A percentile compares a stretch with the other conserved stretches of the same genome.
phyloP scores from a whole-genome alignment of 495 filamentous ascomycete genomes.

The Podospora sp. region DNA sequence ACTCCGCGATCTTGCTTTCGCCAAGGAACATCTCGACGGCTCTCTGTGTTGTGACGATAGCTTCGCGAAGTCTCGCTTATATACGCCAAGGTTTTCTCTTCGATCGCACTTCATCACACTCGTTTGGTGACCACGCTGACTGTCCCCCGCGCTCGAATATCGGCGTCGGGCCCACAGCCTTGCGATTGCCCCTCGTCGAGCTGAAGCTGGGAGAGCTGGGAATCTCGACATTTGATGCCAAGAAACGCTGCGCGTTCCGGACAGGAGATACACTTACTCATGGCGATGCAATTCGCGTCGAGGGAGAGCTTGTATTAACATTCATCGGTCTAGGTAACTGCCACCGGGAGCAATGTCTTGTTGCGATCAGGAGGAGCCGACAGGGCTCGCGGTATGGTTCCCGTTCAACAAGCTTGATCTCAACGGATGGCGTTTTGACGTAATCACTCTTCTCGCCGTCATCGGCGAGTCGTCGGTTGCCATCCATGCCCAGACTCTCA shows the following conservation, averaged over 20 bases:
- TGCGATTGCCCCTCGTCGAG: background rate
- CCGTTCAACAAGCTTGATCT: slow-evolving; percentile 37
- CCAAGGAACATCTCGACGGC: background rate
- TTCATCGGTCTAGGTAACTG: background rate
- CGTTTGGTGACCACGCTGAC: background rate
- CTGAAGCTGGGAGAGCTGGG: background rate
- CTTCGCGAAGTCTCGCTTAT: background rate
- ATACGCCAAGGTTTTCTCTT: background rate
- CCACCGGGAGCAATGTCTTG: no score
- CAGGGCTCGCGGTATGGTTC: slow-evolving; percentile 39
- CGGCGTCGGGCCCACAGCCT: background rate
- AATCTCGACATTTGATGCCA: background rate
- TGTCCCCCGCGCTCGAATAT: background rate
- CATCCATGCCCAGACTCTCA: slow-evolving; percentile 59
- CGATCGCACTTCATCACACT: background rate
- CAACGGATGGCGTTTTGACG: slow-evolving; percentile 58
- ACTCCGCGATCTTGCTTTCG: background rate
- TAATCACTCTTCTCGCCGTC: slow-evolving; percentile 65
- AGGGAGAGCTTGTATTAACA: background rate
- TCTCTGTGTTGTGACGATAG: background rate
- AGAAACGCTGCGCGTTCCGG: background rate
- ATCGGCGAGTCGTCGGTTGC: slow-evolving; percentile 63
- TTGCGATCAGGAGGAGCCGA: background rate
- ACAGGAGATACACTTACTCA: background rate
- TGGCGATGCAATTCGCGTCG: background rate